A percentile compares a stretch with the other conserved stretches of the same genome.
Evolutionary conservation across 2,329 filamentous ascomycete genomes (phyloP).

Genomic region (Claviceps pazoutovae): DNA sequence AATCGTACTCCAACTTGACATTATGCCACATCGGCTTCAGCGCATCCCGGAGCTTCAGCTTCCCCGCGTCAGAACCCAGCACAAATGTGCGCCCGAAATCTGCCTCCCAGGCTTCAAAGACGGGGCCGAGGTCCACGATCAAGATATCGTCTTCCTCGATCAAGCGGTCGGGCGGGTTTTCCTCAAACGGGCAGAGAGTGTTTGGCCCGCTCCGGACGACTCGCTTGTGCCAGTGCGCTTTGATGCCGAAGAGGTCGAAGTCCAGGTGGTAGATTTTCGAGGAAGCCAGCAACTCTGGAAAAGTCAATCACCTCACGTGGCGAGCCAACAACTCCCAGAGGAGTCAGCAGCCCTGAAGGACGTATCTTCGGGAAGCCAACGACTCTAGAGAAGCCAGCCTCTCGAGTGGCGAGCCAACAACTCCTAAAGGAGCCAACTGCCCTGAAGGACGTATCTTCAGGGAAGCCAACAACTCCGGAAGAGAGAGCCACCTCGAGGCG

Average conservation of each 20-base stretch:
- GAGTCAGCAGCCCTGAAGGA: too few relatives aligned
- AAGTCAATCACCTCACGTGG: too few relatives aligned
- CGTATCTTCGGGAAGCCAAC: too few relatives aligned
- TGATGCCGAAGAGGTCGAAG: constrained; percentile 20
- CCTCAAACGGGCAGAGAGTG: constrained; percentile 31
- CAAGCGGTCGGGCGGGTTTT: constrained; percentile 34
- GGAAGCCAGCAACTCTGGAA: too few relatives aligned
- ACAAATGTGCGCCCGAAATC: constrained; percentile 40
- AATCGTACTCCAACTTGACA: constrained; percentile 26
- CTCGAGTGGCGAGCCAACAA: too few relatives aligned
- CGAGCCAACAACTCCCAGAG: too few relatives aligned
- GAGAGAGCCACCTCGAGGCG: too few relatives aligned
- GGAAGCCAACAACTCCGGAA: too few relatives aligned
- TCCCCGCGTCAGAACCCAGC: constrained; percentile 30
- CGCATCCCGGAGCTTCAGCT: constrained; percentile 28
- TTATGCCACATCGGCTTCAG: constrained; percentile 31
- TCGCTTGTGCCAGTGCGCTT: constrained; percentile 39
- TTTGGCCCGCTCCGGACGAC: constrained; percentile 35
- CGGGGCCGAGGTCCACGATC: constrained; percentile 35
- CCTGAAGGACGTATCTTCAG: too few relatives aligned
- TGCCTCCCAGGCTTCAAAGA: constrained; percentile 38
- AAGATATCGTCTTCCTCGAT: constrained; percentile 35
- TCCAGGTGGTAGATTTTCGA: constrained; percentile 25
- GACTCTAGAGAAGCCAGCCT: too few relatives aligned
- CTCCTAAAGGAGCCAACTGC: too few relatives aligned